Conservation (phyloP, 108 stramenopile species). For the Fragilariopsis cylindrus region DNA sequence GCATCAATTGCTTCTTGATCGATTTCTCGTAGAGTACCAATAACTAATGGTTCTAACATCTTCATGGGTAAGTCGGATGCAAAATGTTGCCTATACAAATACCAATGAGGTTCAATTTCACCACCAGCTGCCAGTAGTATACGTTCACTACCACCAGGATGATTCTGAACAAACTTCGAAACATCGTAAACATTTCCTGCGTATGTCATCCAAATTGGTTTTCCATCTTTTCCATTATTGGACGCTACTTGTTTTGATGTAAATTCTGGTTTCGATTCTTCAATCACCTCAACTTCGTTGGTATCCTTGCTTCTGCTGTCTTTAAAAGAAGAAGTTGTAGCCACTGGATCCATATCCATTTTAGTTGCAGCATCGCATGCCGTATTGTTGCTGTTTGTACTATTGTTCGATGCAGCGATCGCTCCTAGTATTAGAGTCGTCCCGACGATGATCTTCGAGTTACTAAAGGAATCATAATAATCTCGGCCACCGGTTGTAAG, state of each 20-base stretch:
- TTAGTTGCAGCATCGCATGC: not conserved
- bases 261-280: slow-evolving; percentile 39
- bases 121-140: slow-evolving; percentile 64
- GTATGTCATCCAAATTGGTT: slow-evolving; percentile 90
- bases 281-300: not conserved
- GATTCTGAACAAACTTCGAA: slow-evolving; percentile 87
- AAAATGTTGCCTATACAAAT: slow-evolving; percentile 85
- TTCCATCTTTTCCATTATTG: slow-evolving; percentile 62
- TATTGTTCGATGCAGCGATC: not conserved
- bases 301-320: not conserved
- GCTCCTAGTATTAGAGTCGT: not conserved
- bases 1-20: slow-evolving; percentile 81
- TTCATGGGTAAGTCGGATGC: slow-evolving; percentile 77
- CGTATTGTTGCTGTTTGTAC: not conserved
- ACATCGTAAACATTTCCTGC: slow-evolving; percentile 94
- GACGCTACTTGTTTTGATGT: slow-evolving; percentile 55
- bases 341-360: not conserved
- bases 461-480: too few species aligned
- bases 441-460: too few species aligned
- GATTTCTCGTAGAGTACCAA: slow-evolving; percentile 61
- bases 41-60: slow-evolving; percentile 78
- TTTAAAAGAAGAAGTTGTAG: not conserved
- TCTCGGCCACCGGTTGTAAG: too few species aligned
- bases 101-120: slow-evolving; percentile 58
- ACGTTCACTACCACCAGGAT: slow-evolving; percentile 90